Percentiles rank a stretch among this genome's conserved stretches.
phyloP scores from a whole-genome alignment of 805 yeast genomes.

The Hanseniaspora valbyensis region DNA sequence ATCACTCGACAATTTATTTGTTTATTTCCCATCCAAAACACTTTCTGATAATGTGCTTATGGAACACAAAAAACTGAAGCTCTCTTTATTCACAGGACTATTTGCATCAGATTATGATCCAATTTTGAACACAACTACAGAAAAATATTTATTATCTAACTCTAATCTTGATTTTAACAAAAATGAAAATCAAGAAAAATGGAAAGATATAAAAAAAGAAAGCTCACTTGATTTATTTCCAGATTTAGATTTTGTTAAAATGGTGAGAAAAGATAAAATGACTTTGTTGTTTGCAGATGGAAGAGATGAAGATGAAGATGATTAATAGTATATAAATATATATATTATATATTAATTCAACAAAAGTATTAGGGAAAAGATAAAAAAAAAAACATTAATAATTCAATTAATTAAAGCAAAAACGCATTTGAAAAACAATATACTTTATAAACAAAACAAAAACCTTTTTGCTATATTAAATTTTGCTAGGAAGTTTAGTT shows the following conservation, averaged over 20 bases:
- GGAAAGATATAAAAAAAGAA: background rate
- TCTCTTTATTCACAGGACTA: background rate
- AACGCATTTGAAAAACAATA: too few relatives aligned
- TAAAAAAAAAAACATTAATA: too few relatives aligned
- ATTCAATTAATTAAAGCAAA: background rate
- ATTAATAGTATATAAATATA: background rate
- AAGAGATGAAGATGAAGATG: constrained; percentile 7
- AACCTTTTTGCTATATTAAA: too few relatives aligned
- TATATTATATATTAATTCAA: too few relatives aligned
- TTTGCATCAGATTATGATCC: background rate
- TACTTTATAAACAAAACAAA: too few relatives aligned
- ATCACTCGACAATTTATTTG: background rate
- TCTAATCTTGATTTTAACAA: background rate
- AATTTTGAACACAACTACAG: background rate
- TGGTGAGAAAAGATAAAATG: constrained; percentile 5
- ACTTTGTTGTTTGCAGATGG: constrained; percentile 7
- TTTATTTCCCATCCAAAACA: too few relatives aligned
- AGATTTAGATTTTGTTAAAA: background rate
- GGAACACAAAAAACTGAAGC: background rate
- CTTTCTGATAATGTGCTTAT: background rate
- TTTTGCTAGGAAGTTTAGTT: too few relatives aligned
- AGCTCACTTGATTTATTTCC: constrained; percentile 2
- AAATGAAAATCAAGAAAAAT: background rate
- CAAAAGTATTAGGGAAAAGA: too few relatives aligned
- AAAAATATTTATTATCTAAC: background rate